Evolutionary conservation across 345 rosid genomes (phyloP), one percentile per base, ranked within the genome.

Genomic region (Salix dunnii): DNA sequence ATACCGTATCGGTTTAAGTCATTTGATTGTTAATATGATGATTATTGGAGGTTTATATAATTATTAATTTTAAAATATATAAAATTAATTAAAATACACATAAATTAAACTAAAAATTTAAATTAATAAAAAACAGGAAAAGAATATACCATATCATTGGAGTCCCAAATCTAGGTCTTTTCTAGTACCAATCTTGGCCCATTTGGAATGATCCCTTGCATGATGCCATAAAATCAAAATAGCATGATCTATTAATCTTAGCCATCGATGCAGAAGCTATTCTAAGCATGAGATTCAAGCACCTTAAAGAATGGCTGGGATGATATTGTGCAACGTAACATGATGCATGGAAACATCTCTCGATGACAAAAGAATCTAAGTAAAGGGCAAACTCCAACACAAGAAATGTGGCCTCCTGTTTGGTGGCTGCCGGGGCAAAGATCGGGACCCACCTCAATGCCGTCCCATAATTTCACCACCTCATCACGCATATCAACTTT

Each of bases 371-470:
- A 75, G 80, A 84, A 80, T 80, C 81, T 71, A 55, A 71, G n/a
- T 33, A 20, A 64, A 55, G 72, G 72, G 30, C 23, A 64, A 79
- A 73, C 51, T 71, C 82, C 78, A 76, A 75, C 84, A 77, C 72
- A 74, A 76, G 80, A 78, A 53, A 75, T 75, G 78, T 73, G 84
- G 83, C 82, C 74, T 85, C 78, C n/a, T 74, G 82, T 83, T 86
- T 81, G 86, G 86, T 81, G 83, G 85, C 85, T 86, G 80, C 85
- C 82, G 78, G 82, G 58, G 14, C 35, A 75, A 77, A 48, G 73
- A 5, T 60, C 67, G 69, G 79, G 79, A 25, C 84, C 85, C 87
- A 38, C 43, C 46, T 42, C 51, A 17, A 72, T 14, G 36, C 71
- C 61, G 27, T 6, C 33, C 74, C 76, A 79, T 77, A 68, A 85